Evolutionary conservation across 345 rosid genomes (phyloP), one percentile per base, ranked within the genome.

Genomic region (Cardiospermum halicacabum): DNA sequence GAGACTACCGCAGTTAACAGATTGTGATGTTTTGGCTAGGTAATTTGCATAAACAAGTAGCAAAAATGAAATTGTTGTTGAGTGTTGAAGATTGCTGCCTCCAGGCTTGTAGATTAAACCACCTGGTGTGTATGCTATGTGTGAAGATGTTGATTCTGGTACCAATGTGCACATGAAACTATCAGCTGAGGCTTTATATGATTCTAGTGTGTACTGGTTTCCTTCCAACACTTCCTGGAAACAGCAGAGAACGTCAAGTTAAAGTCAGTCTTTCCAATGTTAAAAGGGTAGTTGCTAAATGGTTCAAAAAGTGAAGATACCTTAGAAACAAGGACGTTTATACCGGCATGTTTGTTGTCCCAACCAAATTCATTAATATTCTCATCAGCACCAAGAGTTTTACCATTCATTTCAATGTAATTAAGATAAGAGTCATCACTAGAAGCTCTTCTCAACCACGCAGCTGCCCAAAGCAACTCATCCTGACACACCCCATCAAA

Each of bases 381-480:
- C 60, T 91, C 99, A 42, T 77, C 89, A 24, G 96, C 97, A 37
- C 97, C 99, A 36, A 91, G 86, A 0, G 99, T 80, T 65, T 89
- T 85, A 61, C 95, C 84, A 53, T 94, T 94, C 74, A 62, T 80
- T 73, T 91, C 71, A 40, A 91, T 81, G 82, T 89, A 94, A 66
- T 45, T 72, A 16, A 91, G 88, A 71, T 81, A 94, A 69, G 72
- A 40, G 28, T 83, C 81, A 58, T 81, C 86, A 37, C 74, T 71
- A 31, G 99, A 81, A 26, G 99, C 93, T 69, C 85, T 84, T 54
- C 96, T 74, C 25, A 94, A 74, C 99, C 99, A 94, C 8, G 96
- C 91, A 61, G 99, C 97, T 75, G 89, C 97, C 99, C 99, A 94
- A 3, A 94, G 76, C 85, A 94, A 75, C 80, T 94, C 97, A 69